Base-by-base conservation (phyloP, 2,329 filamentous ascomycete species). In the Malbranchea cinnamomea region DNA sequence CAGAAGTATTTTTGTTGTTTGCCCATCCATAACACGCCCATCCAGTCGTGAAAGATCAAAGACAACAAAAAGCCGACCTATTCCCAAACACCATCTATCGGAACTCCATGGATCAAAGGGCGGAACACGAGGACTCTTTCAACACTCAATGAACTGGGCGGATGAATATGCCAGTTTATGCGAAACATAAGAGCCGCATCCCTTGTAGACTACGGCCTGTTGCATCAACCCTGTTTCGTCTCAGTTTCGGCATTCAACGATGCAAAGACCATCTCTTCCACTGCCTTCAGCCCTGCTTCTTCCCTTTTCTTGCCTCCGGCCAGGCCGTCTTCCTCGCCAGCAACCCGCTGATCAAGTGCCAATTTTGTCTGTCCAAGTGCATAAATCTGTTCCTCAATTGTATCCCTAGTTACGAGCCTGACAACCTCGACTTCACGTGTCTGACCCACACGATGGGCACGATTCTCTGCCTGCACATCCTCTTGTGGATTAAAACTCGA, bases 401-500 rank as follows among this genome's bases (percentile, higher is more conserved):
- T 92, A 33, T 68, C 71, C 33, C 67, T 68, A 0, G 80, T 80
- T 31, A 98, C 78, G 1, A 98, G 66, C 17, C 84, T 67, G 23
- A 93, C 74, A 23, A 98, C 79, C 50, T 98, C 87, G 2, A 98
- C 89, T 20, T 87, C 78, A 10, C 81, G 67, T 17, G 71, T 85
- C 60, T 98, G 89, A 0, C 89, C 89, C 6, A 98, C 81, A 9
- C 89, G 78, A 56, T 98, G 89, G 0, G 89, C 89, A 11, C 89
- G 76, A 52, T 98, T 95, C 62, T 95, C 89, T 0, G 89, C 89
- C 53, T 98, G 89, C n/a, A 93, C 75, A 49, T 98, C 89, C 43
- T 95, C 87, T 50, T 98, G 89, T 0, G 89, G 89, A 44, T 98
- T 98, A 59, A 94, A 93, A n/a, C 77, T 82, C 39, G 80, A 79